phyloP scores from a whole-genome alignment of 768 basidiomycete genomes.

The Mycena pura region DNA sequence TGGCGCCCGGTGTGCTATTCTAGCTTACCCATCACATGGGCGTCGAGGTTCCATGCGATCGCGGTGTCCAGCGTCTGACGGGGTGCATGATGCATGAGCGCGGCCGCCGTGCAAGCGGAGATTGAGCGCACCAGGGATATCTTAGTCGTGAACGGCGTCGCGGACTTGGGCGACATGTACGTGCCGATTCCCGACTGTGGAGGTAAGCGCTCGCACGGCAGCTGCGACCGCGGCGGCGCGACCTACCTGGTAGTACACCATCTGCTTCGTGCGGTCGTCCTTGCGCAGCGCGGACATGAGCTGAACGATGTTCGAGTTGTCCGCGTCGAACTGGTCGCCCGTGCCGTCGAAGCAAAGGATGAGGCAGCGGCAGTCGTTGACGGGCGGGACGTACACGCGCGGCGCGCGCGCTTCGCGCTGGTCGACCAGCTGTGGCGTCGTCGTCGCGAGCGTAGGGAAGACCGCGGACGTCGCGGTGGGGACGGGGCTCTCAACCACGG shows the following conservation, averaged over 20 bases:
- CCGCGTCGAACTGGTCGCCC: slow-evolving; percentile 56
- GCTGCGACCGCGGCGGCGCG: neutral
- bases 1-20: too few relatives aligned
- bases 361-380: slow-evolving; percentile 48
- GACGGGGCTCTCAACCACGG: too few relatives aligned
- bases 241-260: slow-evolving; percentile 63
- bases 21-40: slow-evolving; percentile 58
- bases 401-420: slow-evolving; percentile 1
- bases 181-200: slow-evolving; percentile 59
- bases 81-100: too few relatives aligned
- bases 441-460: too few relatives aligned
- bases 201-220: slow-evolving; percentile 22
- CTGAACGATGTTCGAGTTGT: slow-evolving; percentile 63
- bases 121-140: slow-evolving; percentile 46
- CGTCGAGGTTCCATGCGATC: slow-evolving; percentile 55
- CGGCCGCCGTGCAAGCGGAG: too few relatives aligned
- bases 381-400: neutral
- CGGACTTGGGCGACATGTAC: slow-evolving; percentile 48
- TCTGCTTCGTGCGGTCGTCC: slow-evolving; percentile 56
- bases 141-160: slow-evolving; percentile 41
- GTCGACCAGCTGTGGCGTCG: too few relatives aligned
- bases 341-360: slow-evolving; percentile 66
- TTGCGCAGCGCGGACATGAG: slow-evolving; percentile 60
- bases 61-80: slow-evolving; percentile 52
- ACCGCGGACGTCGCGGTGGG: too few relatives aligned